Percentiles rank a stretch among this genome's conserved stretches.
These are phyloP conservation scores for Lipomyces sp. DNA, from an alignment of 805 yeast species.

Conservation along the genomic window DNA sequence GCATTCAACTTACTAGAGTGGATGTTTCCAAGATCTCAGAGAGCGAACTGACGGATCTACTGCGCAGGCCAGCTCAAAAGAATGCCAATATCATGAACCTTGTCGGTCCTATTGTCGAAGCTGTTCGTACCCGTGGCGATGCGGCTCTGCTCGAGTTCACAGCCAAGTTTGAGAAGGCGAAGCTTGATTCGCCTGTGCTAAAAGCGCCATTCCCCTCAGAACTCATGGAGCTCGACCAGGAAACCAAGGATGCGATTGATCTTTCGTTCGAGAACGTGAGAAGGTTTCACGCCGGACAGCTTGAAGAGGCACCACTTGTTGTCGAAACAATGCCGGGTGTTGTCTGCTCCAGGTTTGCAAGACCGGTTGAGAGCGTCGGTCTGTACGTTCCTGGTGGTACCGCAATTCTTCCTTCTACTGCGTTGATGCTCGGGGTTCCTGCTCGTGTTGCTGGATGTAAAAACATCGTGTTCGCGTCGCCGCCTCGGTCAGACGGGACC, in stretches of 20 bases:
- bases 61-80: slow-evolving; percentile 93
- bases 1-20: slow-evolving; percentile 59
- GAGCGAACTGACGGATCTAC: slow-evolving; percentile 60
- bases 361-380: slow-evolving; percentile 94
- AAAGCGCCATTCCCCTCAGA: slow-evolving; percentile 85
- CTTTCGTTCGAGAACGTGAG: slow-evolving; percentile 85
- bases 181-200: slow-evolving; percentile 71
- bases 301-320: slow-evolving; percentile 68
- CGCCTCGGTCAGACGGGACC: slow-evolving; percentile 91
- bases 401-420: slow-evolving; percentile 96
- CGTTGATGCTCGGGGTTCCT: slow-evolving; percentile 97
- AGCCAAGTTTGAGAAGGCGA: slow-evolving; percentile 86
- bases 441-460: slow-evolving; percentile 97
- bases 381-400: slow-evolving; percentile 98
- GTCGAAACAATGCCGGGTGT: slow-evolving; percentile 97
- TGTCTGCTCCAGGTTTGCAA: slow-evolving; percentile 88
- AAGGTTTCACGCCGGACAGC: slow-evolving; percentile 92
- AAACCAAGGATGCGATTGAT: slow-evolving; percentile 83
- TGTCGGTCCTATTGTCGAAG: slow-evolving; percentile 85
- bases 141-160: slow-evolving; percentile 86
- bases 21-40: slow-evolving; percentile 50
- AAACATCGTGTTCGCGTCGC: slow-evolving; percentile 90
- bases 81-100: slow-evolving; percentile 90
- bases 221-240: slow-evolving; percentile 71
- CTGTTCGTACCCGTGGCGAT: slow-evolving; percentile 80